These are phyloP conservation scores for Aspergillus taichungensis DNA, from an alignment of 495 filamentous ascomycete genomes.

Conservation along the genomic window DNA sequence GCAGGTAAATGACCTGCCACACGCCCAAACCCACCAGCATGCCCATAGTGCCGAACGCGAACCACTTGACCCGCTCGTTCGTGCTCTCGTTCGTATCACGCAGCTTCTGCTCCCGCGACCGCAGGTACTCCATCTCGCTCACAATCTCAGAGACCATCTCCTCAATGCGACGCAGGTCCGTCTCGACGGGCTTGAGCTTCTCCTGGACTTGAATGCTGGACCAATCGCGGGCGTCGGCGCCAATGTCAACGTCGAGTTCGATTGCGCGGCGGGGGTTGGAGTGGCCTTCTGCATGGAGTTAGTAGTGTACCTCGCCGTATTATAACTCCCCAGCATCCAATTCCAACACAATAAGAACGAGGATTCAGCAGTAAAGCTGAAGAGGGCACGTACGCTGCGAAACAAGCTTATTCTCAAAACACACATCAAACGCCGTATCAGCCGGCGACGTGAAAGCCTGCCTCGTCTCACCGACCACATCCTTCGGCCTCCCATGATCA, in stretches of 20 bases:
- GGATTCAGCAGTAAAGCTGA: no score
- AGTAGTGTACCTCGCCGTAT: no score
- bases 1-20: conserved; percentile 96
- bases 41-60: conserved; percentile 89
- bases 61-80: conserved; percentile 98
- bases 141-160: conserved; percentile 78
- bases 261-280: conserved; percentile 64
- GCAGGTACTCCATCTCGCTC: conserved; percentile 85
- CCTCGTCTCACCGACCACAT: conserved; percentile 84
- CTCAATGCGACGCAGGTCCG: conserved; percentile 87
- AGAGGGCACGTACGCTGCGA: conserved; percentile 58
- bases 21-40: conserved; percentile 83
- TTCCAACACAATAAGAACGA: no score
- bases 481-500: conserved; percentile 84
- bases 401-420: conserved; percentile 78
- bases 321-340: no score
- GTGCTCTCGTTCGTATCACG: conserved; percentile 99
- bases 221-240: conserved; percentile 98
- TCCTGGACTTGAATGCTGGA: conserved; percentile 89
- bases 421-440: conserved; percentile 93
- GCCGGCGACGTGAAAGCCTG: conserved; percentile 93
- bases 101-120: conserved; percentile 84
- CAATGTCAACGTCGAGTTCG: conserved; percentile 97
- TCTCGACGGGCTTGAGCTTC: conserved; percentile 96
- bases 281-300: conserved; percentile 16